Base-by-base conservation (phyloP, 495 filamentous ascomycete species). In the Annulohypoxylon moriforme region DNA sequence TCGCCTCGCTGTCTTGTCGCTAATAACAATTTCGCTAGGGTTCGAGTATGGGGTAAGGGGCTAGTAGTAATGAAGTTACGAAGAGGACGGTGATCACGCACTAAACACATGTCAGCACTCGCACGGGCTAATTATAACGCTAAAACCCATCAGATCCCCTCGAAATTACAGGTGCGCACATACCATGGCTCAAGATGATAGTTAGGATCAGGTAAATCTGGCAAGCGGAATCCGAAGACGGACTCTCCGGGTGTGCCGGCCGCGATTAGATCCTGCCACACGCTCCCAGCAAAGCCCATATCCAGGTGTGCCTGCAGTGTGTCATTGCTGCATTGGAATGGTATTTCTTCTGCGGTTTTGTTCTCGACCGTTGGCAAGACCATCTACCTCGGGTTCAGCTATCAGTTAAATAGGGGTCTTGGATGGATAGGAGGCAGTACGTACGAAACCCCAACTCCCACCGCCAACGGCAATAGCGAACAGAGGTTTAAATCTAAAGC, bases 171-270 rank as follows among this genome's bases (percentile, higher is more conserved):
- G 0, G 4, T 16, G 2, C n/a, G 46, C 16, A 33, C 55, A 27
- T 59, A 69, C 67, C 68, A 75, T 34, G 61, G 55, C 50, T 66
- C 64, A 33, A 75, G 72, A 13, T 66, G 60, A 65, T 72, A 75
- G 34, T 69, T 75, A 2, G 72, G 72, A 20, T 75, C 69, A 0
- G 69, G 72, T 57, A 75, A 53, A 20, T 72, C 66, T 27, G 72
- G 68, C 24, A 75, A 40, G 47, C 65, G 50, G 46, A 72, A 75
- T 0, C 72, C 72, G 25, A 75, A 72, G 18, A 72, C 72, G 8
- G 72, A 69, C 52, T 75, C 72, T 33, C 60, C 72, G 11, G 72
- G 72, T 20, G 72, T 75, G 6, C 72, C 72, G 22, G 72, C 68
- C 18, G 72, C 72, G 3, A 72, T 56, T 2, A 75, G 38, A 1